Conservation (phyloP, 2,329 filamentous ascomycete species). For the Paecilomyces dactylethromorphus region DNA sequence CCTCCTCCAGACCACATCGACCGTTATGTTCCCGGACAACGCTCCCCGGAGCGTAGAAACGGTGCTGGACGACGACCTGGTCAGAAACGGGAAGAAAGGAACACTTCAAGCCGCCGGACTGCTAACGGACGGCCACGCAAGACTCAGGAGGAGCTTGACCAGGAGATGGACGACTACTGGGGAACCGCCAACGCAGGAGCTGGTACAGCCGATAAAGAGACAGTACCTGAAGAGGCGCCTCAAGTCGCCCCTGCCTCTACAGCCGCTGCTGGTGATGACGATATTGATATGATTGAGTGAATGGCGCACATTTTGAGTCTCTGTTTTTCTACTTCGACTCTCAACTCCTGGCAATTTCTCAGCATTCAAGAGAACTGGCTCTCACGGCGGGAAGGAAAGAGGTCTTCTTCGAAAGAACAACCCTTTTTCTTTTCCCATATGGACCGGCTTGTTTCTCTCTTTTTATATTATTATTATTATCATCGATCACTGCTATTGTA, state of each 20-base stretch:
- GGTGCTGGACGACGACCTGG: constrained; percentile 48
- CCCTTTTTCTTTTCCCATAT: neutral
- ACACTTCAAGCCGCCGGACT: constrained; percentile 32
- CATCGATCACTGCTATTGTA: neutral
- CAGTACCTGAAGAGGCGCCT: constrained; percentile 13
- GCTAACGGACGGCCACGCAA: constrained; percentile 61
- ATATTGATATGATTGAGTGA: constrained; percentile 67
- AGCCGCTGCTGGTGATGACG: constrained; percentile 41
- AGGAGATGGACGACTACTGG: constrained; percentile 97
- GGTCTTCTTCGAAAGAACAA: neutral
- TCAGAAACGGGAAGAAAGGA: constrained; percentile 33
- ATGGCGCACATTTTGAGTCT: neutral
- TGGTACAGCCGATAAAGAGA: constrained; percentile 30
- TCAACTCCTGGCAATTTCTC: neutral
- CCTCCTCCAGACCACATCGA: constrained; percentile 65
- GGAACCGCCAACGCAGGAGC: constrained; percentile 40
- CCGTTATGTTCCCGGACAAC: constrained; percentile 65
- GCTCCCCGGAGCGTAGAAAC: constrained; percentile 33
- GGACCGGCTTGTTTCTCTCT: neutral
- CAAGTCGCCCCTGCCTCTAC: constrained; percentile 23
- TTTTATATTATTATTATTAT: neutral
- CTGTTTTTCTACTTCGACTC: neutral
- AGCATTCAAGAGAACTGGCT: neutral
- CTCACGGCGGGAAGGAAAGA: neutral
- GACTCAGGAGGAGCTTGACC: constrained; percentile 86